phyloP scores from a whole-genome alignment of 176 grass and related monocot species.

The Olyra latifolia region DNA sequence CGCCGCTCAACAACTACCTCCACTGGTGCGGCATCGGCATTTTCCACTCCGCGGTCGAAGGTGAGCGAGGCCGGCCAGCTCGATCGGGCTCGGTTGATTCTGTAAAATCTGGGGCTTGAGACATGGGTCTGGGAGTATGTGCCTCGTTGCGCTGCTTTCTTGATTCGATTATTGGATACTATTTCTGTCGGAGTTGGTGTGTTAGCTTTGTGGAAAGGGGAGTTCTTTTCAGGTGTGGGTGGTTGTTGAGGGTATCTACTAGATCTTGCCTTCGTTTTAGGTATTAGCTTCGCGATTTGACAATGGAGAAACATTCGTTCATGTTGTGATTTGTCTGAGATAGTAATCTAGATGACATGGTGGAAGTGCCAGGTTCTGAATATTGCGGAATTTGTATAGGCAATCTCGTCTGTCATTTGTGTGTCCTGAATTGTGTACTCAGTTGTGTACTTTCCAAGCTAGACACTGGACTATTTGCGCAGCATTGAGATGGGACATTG shows the following conservation, averaged over 20 bases:
- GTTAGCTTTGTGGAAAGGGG: neutral
- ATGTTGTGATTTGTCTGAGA: neutral
- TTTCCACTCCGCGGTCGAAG: constrained; percentile 98
- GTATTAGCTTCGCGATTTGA: neutral
- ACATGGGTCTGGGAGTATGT: neutral
- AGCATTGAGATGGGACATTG: neutral
- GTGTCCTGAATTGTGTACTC: neutral
- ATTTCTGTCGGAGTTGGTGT: neutral
- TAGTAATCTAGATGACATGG: neutral
- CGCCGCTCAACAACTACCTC: constrained; percentile 91
- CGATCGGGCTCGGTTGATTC: neutral
- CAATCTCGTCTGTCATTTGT: neutral
- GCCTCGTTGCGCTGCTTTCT: neutral
- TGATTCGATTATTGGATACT: neutral
- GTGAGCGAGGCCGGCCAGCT: constrained; percentile 38
- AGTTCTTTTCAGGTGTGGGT: neutral
- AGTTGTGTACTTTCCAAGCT: neutral
- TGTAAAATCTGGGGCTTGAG: neutral
- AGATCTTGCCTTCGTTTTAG: constrained; percentile 16
- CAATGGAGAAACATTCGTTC: neutral
- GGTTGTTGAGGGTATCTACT: neutral
- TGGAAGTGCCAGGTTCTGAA: neutral
- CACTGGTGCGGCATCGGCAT: constrained; percentile 93
- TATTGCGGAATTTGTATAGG: neutral
- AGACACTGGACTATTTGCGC: neutral